phyloP scores from a whole-genome alignment of 768 basidiomycete genomes.

The Pisolithus albus region DNA sequence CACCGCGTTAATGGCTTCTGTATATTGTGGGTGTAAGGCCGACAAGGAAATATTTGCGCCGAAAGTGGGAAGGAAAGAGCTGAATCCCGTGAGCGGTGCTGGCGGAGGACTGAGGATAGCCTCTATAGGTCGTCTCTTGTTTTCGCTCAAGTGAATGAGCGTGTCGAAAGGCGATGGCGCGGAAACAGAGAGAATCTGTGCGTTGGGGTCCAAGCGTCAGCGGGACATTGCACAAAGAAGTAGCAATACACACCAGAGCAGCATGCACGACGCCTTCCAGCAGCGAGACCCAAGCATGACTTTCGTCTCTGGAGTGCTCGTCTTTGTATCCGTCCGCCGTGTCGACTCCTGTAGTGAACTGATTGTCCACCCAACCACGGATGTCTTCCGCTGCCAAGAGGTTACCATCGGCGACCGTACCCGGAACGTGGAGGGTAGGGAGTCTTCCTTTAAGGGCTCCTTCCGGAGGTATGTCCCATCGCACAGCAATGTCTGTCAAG shows the following conservation, averaged over 20 bases:
- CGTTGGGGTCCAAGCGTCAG: not conserved
- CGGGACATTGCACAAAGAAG: slow-evolving; percentile 1
- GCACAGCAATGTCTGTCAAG: slow-evolving; percentile 42
- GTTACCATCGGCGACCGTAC: slow-evolving; percentile 31
- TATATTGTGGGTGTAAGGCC: slow-evolving; percentile 51
- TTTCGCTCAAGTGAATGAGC: slow-evolving; percentile 33
- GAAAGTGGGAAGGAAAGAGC: slow-evolving; percentile 52
- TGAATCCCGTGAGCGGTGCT: slow-evolving; percentile 63
- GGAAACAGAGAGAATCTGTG: slow-evolving; percentile 46
- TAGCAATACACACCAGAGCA: slow-evolving; percentile 47
- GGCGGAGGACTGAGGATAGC: slow-evolving; percentile 58
- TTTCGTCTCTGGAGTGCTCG: slow-evolving; percentile 57
- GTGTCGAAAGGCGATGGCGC: slow-evolving; percentile 35
- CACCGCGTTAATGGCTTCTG: slow-evolving; percentile 64
- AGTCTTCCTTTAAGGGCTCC: slow-evolving; percentile 65
- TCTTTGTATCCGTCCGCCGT: slow-evolving; percentile 64
- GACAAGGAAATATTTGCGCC: slow-evolving; percentile 50
- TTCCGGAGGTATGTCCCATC: slow-evolving; percentile 63
- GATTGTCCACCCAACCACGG: slow-evolving; percentile 65
- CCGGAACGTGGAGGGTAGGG: slow-evolving; percentile 62
- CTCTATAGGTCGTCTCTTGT: slow-evolving; percentile 32
- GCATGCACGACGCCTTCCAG: slow-evolving; percentile 74
- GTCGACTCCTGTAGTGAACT: slow-evolving; percentile 34
- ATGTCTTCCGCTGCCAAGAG: slow-evolving; percentile 63
- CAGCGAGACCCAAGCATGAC: slow-evolving; percentile 75